These are phyloP conservation scores for Ceratocystis cacaofunesta DNA, from an alignment of 2,329 filamentous ascomycete genomes.

Conservation along the genomic window DNA sequence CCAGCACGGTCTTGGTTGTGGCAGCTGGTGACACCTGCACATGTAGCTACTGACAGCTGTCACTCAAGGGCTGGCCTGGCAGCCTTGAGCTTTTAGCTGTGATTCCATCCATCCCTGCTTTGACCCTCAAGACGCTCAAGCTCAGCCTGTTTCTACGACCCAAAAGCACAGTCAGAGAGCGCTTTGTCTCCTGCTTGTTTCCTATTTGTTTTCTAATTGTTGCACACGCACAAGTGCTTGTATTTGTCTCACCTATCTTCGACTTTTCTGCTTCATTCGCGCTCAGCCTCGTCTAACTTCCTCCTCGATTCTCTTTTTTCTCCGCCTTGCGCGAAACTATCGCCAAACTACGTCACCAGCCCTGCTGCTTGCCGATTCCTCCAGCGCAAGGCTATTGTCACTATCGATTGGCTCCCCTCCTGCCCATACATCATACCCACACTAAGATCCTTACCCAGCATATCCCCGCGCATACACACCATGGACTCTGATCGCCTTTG, in stretches of 20 bases:
- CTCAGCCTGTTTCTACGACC: conserved; percentile 4
- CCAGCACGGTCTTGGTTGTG: not conserved
- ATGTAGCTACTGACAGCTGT: not conserved
- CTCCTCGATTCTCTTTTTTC: not conserved
- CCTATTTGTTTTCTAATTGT: not conserved
- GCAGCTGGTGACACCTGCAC: not conserved
- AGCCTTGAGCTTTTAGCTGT: not conserved
- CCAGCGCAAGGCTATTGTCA: not conserved
- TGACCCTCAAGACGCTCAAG: not conserved
- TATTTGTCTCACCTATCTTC: not conserved
- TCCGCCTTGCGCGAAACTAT: not conserved
- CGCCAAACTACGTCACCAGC: conserved; percentile 14
- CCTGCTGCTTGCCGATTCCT: not conserved
- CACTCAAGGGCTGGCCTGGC: not conserved
- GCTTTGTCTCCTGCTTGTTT: not conserved
- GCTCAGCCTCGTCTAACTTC: not conserved
- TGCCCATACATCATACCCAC: not conserved
- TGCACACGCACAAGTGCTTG: not conserved
- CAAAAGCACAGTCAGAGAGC: conserved; percentile 3
- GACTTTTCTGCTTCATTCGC: not conserved
- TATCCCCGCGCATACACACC: conserved; percentile 12
- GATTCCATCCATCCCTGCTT: conserved; percentile 11
- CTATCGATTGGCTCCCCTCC: not conserved
- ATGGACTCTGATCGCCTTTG: conserved; percentile 53
- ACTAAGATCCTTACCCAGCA: too few relatives aligned